Conservation (phyloP, 2,329 filamentous ascomycete species). For the Pseudogymnoascus sp. region DNA sequence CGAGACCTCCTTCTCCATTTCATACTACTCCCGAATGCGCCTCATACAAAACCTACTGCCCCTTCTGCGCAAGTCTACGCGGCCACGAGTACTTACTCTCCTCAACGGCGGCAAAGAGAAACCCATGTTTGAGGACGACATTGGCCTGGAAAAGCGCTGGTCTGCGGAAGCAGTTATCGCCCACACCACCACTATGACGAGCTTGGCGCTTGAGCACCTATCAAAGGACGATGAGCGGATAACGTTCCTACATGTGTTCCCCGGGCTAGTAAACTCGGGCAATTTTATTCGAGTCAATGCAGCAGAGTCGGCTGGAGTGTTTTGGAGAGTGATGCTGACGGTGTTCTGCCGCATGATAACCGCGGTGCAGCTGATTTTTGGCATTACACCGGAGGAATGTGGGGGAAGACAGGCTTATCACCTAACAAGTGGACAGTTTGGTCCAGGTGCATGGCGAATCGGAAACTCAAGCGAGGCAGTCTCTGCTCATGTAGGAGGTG, state of each 20-base stretch:
- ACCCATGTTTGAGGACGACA: slow-evolving; percentile 39
- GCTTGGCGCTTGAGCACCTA: slow-evolving; percentile 42
- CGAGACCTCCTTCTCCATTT: slow-evolving; percentile 41
- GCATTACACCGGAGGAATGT: background rate
- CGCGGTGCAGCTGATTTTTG: background rate
- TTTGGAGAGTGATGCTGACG: background rate
- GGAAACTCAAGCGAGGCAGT: slow-evolving; percentile 10
- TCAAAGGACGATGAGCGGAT: slow-evolving; percentile 36
- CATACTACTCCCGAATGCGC: slow-evolving; percentile 50
- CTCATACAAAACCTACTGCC: slow-evolving; percentile 51
- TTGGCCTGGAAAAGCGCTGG: slow-evolving; percentile 28
- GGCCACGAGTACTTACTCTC: slow-evolving; percentile 46
- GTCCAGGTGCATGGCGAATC: slow-evolving; percentile 9
- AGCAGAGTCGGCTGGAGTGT: background rate
- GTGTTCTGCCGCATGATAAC: background rate
- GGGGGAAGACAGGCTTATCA: background rate
- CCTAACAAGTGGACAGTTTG: slow-evolving; percentile 8
- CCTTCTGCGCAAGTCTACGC: slow-evolving; percentile 37
- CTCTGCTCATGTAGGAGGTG: background rate
- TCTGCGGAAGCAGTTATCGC: slow-evolving; percentile 33
- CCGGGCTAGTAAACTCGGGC: slow-evolving; percentile 31
- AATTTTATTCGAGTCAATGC: background rate
- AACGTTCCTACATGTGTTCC: slow-evolving; percentile 34
- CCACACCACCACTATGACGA: slow-evolving; percentile 43
- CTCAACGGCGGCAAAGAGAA: slow-evolving; percentile 45